These are phyloP conservation scores for Penicillium sumatraense DNA, from an alignment of 2,329 filamentous ascomycete species.

Conservation along the genomic window DNA sequence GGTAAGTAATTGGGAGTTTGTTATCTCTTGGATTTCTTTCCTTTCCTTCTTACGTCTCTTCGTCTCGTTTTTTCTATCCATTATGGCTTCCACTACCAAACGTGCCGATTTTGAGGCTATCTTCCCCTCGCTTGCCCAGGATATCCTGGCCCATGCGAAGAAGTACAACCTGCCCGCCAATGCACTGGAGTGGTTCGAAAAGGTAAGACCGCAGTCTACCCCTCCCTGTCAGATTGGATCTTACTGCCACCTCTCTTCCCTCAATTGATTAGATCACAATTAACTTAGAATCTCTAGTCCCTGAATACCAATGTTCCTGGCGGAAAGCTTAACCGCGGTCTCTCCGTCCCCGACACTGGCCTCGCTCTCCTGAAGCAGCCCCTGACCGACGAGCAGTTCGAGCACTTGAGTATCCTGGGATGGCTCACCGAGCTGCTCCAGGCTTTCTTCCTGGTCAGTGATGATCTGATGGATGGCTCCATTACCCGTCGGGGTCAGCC, in stretches of 20 bases:
- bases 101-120: constrained; percentile 80
- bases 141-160: constrained; percentile 77
- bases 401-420: constrained; percentile 82
- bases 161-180: constrained; percentile 81
- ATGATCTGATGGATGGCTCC: constrained; percentile 97
- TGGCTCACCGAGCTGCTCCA: constrained; percentile 99
- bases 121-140: constrained; percentile 83
- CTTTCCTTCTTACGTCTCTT: constrained; percentile 7
- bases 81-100: constrained; percentile 74
- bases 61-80: constrained; percentile 25
- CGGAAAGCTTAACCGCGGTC: constrained; percentile 98
- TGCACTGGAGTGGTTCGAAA: constrained; percentile 84
- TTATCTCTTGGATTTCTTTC: not conserved
- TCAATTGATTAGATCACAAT: not conserved
- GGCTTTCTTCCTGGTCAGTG: constrained; percentile 97
- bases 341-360: constrained; percentile 93
- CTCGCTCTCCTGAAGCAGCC: constrained; percentile 75
- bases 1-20: constrained; percentile 2
- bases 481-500: constrained; percentile 93
- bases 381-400: constrained; percentile 82
- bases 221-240: not conserved
- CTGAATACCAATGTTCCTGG: constrained; percentile 86
- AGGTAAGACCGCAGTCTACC: constrained; percentile 62
- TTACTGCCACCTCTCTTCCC: not conserved
- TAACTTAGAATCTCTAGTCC: constrained; percentile 68